phyloP scores from a whole-genome alignment of 202 grass and related monocot genomes.

The Brachypodium distachyon region DNA sequence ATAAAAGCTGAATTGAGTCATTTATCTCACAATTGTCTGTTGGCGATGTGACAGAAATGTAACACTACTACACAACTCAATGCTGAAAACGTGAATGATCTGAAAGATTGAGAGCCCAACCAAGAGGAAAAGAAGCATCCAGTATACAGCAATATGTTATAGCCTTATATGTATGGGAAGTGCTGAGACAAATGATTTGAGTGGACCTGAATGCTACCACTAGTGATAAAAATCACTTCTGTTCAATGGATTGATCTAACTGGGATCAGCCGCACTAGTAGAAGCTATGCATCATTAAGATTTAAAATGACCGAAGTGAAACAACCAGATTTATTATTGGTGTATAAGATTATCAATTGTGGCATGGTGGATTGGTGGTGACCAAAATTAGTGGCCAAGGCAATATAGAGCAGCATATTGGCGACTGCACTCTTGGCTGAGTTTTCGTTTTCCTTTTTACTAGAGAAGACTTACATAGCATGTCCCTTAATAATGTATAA shows the following conservation, averaged over 20 bases:
- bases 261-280: not conserved
- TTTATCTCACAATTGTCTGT: not conserved
- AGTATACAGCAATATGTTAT: not conserved
- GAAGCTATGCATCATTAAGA: not conserved
- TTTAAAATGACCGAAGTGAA: not conserved
- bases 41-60: not conserved
- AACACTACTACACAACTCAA: not conserved
- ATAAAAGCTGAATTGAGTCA: no score
- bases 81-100: not conserved
- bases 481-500: not conserved
- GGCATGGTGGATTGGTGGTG: not conserved
- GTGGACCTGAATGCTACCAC: not conserved
- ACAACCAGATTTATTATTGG: not conserved
- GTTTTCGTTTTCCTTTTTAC: not conserved
- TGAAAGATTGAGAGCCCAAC: not conserved
- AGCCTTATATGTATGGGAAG: not conserved
- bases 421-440: not conserved
- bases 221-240: not conserved
- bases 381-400: not conserved
- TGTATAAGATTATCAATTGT: not conserved
- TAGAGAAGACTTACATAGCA: not conserved
- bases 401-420: not conserved
- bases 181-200: not conserved
- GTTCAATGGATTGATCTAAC: not conserved
- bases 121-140: not conserved